phyloP scores from a whole-genome alignment of 345 rosid genomes.

The Balakata baccata region DNA sequence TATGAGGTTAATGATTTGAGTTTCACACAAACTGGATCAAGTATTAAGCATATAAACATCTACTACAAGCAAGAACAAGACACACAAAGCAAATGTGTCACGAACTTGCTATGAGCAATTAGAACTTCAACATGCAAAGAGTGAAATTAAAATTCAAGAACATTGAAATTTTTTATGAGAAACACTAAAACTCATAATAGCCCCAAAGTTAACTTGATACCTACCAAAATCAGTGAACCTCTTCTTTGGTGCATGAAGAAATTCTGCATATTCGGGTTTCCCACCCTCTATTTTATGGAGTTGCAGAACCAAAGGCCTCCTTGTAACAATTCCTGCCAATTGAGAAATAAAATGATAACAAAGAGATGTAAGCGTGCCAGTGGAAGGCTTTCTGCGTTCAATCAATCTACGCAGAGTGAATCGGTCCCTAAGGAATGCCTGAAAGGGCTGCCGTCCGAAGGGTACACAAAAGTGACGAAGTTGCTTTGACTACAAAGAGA shows the following conservation, averaged over 20 bases:
- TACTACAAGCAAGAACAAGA: not conserved
- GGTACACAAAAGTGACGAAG: no score
- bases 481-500: no score
- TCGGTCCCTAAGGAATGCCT: no score
- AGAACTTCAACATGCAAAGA: not conserved
- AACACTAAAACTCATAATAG: not conserved
- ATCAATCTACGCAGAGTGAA: no score
- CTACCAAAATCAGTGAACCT: constrained; percentile 78
- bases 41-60: not conserved
- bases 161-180: not conserved
- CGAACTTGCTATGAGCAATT: not conserved
- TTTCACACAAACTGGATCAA: not conserved
- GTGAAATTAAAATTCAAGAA: not conserved
- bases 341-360: not conserved
- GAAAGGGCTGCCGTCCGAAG: no score
- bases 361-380: not conserved
- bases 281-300: constrained; percentile 86
- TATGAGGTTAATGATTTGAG: not conserved
- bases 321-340: constrained; percentile 76
- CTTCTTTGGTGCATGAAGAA: constrained; percentile 93
- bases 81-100: not conserved
- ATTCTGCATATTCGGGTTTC: constrained; percentile 78
- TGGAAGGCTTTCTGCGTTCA: no score
- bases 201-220: not conserved
- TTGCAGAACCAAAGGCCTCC: constrained; percentile 96